phyloP scores from a whole-genome alignment of 1,284 basidiomycete genomes.

The Ustilago loliicola region DNA sequence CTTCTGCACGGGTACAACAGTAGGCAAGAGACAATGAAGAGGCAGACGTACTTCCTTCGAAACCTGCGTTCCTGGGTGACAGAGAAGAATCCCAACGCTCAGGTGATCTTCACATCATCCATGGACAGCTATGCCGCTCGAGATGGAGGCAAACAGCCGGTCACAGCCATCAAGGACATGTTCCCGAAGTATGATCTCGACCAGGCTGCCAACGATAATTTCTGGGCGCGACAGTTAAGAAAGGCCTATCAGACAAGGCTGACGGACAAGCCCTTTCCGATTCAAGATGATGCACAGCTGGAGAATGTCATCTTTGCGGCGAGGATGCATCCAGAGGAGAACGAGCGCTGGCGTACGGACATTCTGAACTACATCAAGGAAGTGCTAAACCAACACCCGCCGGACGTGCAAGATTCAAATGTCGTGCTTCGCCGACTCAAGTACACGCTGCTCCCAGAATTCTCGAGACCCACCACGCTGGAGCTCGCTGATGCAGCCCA shows the following conservation, averaged over 20 bases:
- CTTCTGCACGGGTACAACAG: conserved; percentile 50
- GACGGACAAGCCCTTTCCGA: neutral
- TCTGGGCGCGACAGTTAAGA: conserved; percentile 30
- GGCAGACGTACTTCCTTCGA: conserved; percentile 17
- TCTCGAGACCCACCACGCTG: conserved; percentile 18
- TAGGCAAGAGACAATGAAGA: conserved; percentile 10
- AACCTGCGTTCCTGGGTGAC: conserved; percentile 13
- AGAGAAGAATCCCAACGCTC: conserved; percentile 2
- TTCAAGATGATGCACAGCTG: neutral
- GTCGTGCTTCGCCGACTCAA: neutral
- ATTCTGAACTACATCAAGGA: conserved; percentile 2
- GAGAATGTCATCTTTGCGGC: conserved; percentile 11
- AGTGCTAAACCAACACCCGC: neutral
- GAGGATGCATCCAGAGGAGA: neutral
- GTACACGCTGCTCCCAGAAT: conserved; percentile 32
- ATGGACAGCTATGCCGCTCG: conserved; percentile 20
- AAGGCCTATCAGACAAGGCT: neutral
- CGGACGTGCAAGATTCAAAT: neutral
- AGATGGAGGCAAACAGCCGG: conserved; percentile 38
- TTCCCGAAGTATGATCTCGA: conserved; percentile 29
- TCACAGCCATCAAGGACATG: conserved; percentile 1
- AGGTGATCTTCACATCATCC: conserved; percentile 35
- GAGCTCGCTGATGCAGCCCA: conserved; percentile 45
- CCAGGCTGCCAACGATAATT: conserved; percentile 31
- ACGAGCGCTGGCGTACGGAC: neutral